Conservation (phyloP, 306 rosid genomes). For the Pyrus betulifolia region DNA sequence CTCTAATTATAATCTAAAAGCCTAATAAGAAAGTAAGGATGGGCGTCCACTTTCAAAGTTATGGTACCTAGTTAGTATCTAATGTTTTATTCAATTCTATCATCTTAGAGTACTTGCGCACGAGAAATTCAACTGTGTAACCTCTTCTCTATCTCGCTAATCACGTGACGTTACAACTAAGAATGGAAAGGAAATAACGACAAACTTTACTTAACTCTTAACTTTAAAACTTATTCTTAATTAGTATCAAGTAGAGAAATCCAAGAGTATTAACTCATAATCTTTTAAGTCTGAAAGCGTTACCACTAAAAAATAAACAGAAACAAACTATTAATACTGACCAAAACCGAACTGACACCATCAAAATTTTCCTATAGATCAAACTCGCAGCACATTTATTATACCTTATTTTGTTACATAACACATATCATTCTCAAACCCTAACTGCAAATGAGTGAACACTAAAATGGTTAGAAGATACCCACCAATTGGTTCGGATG, state of each 20-base stretch:
- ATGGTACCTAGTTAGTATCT: not conserved
- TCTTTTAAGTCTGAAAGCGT: constrained; percentile 1
- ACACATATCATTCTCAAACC: not conserved
- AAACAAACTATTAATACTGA: constrained; percentile 2
- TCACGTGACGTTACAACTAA: no score
- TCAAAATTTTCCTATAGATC: not conserved
- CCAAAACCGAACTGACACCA: not conserved
- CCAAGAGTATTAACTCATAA: not conserved
- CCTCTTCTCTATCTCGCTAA: not conserved
- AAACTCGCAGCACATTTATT: constrained; percentile 9
- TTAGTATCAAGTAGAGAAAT: not conserved
- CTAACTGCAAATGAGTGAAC: not conserved
- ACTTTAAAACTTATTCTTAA: not conserved
- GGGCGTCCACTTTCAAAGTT: not conserved
- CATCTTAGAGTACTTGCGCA: not conserved
- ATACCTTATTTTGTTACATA: not conserved
- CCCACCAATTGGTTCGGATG: constrained; percentile 49
- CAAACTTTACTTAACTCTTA: constrained; percentile 6
- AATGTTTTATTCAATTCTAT: constrained; percentile 8
- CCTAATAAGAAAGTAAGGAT: not conserved
- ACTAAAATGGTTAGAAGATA: not conserved
- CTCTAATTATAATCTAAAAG: not conserved
- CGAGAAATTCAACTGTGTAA: constrained; percentile 5
- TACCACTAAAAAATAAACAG: constrained; percentile 11
- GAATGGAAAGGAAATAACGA: not conserved